Base-by-base conservation (phyloP, 106 monocot genomes). In the Apostasia shenzhenica region DNA sequence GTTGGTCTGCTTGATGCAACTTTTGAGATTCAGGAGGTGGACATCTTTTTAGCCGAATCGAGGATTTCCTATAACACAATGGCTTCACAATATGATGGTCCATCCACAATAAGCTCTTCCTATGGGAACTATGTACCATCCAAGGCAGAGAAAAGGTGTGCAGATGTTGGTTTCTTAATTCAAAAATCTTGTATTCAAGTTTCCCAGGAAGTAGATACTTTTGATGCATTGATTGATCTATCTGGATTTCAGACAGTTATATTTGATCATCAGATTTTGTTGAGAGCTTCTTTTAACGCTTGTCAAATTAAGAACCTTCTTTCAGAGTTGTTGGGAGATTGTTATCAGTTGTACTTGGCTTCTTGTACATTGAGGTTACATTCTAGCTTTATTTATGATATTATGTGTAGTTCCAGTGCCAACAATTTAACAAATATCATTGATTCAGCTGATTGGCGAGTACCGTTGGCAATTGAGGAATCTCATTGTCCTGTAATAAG, bases 181-280 rank as follows among this genome's bases (percentile, higher is more conserved):
- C 60, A 72, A 61, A 87, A 75, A 55, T 81, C 77, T 55, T 68
- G 46, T n/a, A 11, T 87, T 44, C 72, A 82, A 52, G 46, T 90
- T 74, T 73, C 71, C 4, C 67, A 73, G 48, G 69, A 70, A 59
- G 75, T 60, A 59, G 61, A 57, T 40, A 47, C 59, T 74, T 40
- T 61, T 55, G 73, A 81, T 41, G 8, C 82, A 14, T 58, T 70
- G 6, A 45, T 83, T 39, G 70, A 81, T 57, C 54, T 87, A 1
- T 76, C 73, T 63, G 77, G 79, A 59, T 55, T 90, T 63, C 72
- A 85, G 58, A 76, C 85, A 60, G 57, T 75, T 49, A 54, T 90
- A 9, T 78, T 79, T 14, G 66, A 66, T 8, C 41, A 65, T 69
- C 74, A 84, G 55, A 67, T 6, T 69, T n/a, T 53, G 10, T 13